Base-by-base conservation (phyloP, 768 basidiomycete species). In the Pulveroboletus sp. region DNA sequence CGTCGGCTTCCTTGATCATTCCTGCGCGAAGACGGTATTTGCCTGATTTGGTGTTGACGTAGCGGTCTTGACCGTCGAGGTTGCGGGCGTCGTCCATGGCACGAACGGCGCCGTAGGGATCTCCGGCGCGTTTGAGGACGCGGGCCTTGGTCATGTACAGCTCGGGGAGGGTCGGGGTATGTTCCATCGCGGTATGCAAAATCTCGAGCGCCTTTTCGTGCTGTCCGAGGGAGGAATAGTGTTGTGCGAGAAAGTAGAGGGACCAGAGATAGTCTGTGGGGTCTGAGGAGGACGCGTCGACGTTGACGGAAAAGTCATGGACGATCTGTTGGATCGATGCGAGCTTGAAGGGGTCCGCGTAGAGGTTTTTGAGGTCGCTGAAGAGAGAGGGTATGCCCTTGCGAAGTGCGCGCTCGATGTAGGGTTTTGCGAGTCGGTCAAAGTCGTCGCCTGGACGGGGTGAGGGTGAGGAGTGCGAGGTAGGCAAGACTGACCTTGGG, bases 91-190 rank as follows among this genome's bases (percentile, higher is more conserved):
- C 85, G 57, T 95, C 86, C 68, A 93, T 76, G 30, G 77, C 76
- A 6, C 71, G 69, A 0, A 91, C 88, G 0, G 93, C 96, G 0
- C 82, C 86, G 22, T 77, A 68, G 1, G 76, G 71, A 57, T 98
- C 93, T 0, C 94, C 93, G 0, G 84, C 78, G 12, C 93, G 83
- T 63, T 98, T 98, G 35, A 95, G 72, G 13, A 89, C 79, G 4
- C 89, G 86, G 0, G 83, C 96, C 61, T 82, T 85, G 55, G 83
- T 81, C 65, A 86, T 86, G 56, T 85, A 79, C 11, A 98, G 72
- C 55, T 99, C 96, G 0, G 96, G 94, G 0, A 99, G 73, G 0
- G 93, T 95, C 0, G 96, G 96, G 0, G 96, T 97, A 62, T 98
- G 96, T 19, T 69, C 59, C 17, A 93, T 67, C 5, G 92, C 93